A percentile compares a stretch with the other conserved stretches of the same genome.
Evolutionary conservation across 139 green algal species (phyloP).

Genomic region (Tetradesmus lagerheimii): DNA sequence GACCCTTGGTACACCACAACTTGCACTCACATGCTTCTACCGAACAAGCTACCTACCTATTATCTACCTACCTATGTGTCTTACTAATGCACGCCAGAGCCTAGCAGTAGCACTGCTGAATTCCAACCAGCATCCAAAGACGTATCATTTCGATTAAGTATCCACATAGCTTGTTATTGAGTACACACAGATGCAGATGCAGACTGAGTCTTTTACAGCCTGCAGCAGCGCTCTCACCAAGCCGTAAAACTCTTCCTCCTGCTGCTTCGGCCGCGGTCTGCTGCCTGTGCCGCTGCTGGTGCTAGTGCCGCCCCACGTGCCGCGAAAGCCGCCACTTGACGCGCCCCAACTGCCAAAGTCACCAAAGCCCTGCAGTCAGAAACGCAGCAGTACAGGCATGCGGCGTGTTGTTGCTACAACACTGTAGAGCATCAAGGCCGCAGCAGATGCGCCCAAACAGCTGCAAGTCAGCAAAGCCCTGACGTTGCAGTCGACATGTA

Average conservation of each 20-base stretch:
- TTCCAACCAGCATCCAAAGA: too few relatives aligned
- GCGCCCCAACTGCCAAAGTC: slow-evolving; percentile 18
- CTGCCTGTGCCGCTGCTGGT: slow-evolving; percentile 6
- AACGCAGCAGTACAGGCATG: background rate
- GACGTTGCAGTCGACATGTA: too few relatives aligned
- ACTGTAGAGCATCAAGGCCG: too few relatives aligned
- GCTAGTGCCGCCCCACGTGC: slow-evolving; percentile 41
- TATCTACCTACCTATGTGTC: background rate
- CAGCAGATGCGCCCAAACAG: too few relatives aligned
- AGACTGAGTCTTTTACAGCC: too few relatives aligned
- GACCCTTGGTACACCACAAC: background rate
- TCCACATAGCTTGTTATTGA: too few relatives aligned
- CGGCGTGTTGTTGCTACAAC: too few relatives aligned
- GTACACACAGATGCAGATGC: too few relatives aligned
- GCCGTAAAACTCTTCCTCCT: slow-evolving; percentile 51
- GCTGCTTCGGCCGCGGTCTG: background rate
- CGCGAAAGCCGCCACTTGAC: background rate
- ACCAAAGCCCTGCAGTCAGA: slow-evolving; percentile 21
- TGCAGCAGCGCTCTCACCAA: slow-evolving; percentile 22
- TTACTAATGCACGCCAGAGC: background rate
- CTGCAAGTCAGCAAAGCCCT: too few relatives aligned
- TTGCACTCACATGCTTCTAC: background rate
- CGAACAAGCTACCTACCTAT: background rate
- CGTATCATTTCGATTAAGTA: too few relatives aligned
- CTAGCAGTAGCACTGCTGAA: too few relatives aligned